phyloP scores from a whole-genome alignment of 441 rosid species.

The Croton laevigatus region DNA sequence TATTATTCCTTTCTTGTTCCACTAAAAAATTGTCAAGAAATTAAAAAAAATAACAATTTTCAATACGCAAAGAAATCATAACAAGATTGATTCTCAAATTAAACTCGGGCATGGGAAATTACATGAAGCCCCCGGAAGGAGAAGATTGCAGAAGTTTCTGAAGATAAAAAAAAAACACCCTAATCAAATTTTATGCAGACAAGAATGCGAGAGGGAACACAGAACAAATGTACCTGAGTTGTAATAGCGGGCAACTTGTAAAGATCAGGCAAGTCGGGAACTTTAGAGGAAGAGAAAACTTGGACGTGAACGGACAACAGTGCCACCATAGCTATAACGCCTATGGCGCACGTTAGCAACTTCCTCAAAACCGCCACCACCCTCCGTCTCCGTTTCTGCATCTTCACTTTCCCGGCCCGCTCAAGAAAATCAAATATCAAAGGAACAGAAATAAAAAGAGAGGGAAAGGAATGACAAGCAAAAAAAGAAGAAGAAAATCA shows the following conservation, averaged over 20 bases:
- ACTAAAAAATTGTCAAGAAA: not conserved
- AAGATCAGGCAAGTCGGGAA: constrained; percentile 48
- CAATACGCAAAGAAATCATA: too few species aligned
- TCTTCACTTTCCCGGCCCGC: constrained; percentile 25
- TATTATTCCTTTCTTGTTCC: not conserved
- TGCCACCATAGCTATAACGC: constrained; percentile 51
- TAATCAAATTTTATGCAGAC: not conserved
- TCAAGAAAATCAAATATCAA: not conserved
- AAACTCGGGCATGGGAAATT: not conserved
- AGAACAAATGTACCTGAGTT: constrained; percentile 32
- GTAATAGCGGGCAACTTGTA: constrained; percentile 42
- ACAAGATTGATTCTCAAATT: not conserved
- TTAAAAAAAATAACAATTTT: too few species aligned
- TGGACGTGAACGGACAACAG: constrained; percentile 59
- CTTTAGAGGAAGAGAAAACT: constrained; percentile 47
- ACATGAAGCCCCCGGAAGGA: not conserved
- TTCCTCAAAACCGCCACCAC: constrained; percentile 43
- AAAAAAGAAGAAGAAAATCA: not conserved
- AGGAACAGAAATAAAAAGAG: too few species aligned
- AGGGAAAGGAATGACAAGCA: too few species aligned
- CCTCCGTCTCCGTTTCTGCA: constrained; percentile 54
- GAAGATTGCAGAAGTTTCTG: constrained; percentile 8
- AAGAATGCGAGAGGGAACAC: not conserved
- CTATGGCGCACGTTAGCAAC: constrained; percentile 62
- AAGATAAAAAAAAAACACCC: constrained; percentile 8